These are phyloP conservation scores for Populus deltoides DNA, from an alignment of 345 rosid genomes.

Conservation along the genomic window DNA sequence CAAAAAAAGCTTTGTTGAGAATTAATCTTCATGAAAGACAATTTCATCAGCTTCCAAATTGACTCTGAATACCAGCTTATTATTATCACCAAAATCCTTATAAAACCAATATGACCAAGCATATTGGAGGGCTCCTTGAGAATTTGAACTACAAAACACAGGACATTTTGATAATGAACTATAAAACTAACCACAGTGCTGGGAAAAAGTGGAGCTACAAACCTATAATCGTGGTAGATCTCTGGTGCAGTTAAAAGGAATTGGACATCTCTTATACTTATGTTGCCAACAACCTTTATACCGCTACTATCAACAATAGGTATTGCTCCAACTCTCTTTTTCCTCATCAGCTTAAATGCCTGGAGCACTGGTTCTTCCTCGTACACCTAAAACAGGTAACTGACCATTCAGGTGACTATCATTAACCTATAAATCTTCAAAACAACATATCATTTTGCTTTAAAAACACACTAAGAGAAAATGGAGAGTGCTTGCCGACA, in stretches of 20 bases:
- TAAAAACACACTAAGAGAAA: neutral
- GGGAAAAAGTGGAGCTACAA: neutral
- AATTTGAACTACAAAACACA: neutral
- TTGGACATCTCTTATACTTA: conserved; percentile 86
- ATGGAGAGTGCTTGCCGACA: neutral
- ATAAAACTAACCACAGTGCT: conserved; percentile 4
- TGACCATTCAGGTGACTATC: neutral
- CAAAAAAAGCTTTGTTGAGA: neutral
- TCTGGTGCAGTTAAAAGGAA: conserved; percentile 89
- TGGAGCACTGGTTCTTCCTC: conserved; percentile 98
- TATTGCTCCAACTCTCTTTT: conserved; percentile 69
- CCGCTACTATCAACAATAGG: conserved; percentile 65
- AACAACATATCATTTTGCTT: neutral
- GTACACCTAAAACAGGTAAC: conserved; percentile 48
- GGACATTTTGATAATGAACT: neutral
- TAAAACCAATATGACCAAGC: neutral
- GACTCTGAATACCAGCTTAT: neutral
- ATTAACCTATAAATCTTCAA: neutral
- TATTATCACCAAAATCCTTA: neutral
- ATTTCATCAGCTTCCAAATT: neutral
- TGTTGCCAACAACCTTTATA: conserved; percentile 74
- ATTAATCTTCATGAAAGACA: neutral
- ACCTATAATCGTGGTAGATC: conserved; percentile 89
- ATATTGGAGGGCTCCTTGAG: neutral
- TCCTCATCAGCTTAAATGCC: conserved; percentile 91